phyloP scores from a whole-genome alignment of 306 rosid genomes.

The Hippophae tibetana region DNA sequence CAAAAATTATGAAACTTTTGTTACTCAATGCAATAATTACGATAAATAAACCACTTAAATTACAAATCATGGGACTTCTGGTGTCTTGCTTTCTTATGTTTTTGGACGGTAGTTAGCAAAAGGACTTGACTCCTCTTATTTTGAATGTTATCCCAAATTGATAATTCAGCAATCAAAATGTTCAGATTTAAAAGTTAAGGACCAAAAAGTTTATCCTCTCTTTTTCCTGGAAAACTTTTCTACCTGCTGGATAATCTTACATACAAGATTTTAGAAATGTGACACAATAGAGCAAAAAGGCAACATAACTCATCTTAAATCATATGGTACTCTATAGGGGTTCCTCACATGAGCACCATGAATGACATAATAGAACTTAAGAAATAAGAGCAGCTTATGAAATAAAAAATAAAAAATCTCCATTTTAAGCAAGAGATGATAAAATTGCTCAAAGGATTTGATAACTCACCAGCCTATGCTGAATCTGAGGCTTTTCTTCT shows the following conservation, averaged over 20 bases:
- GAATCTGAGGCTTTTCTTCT: conserved; percentile 25
- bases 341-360: background rate
- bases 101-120: too few relatives aligned
- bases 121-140: too few relatives aligned
- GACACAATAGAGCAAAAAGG: background rate
- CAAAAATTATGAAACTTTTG: too few relatives aligned
- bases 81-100: too few relatives aligned
- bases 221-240: background rate
- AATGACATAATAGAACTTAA: background rate
- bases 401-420: background rate
- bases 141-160: too few relatives aligned
- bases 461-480: conserved; percentile 47
- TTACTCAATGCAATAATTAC: too few relatives aligned
- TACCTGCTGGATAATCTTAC: background rate
- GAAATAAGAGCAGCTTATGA: background rate
- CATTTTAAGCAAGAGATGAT: background rate
- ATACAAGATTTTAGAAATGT: background rate
- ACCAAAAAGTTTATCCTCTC: too few relatives aligned
- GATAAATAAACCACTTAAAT: too few relatives aligned
- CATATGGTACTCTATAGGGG: background rate
- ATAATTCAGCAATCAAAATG: too few relatives aligned
- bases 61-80: too few relatives aligned
- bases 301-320: background rate
- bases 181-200: too few relatives aligned
- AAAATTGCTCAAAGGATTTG: conserved; percentile 10